A percentile compares a stretch with the other conserved stretches of the same genome.
Evolutionary conservation across 345 rosid genomes (phyloP).

Genomic region (Cochlearia excelsa): DNA sequence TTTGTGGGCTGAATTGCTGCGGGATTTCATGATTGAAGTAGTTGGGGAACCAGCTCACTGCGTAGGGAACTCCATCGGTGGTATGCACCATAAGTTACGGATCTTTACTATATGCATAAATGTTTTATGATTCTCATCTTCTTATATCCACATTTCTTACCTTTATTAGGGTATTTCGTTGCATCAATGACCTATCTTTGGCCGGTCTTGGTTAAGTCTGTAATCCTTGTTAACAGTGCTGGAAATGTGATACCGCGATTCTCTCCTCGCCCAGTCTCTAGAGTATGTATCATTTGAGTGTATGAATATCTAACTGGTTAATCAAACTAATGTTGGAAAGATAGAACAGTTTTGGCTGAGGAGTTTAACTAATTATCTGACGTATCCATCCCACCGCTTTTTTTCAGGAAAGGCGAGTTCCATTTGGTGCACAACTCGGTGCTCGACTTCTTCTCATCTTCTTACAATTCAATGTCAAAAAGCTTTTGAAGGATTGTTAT

Average conservation of each 20-base stretch:
- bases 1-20: constrained; percentile 79
- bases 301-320: constrained; percentile 1
- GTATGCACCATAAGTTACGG: constrained; percentile 39
- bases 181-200: constrained; percentile 60
- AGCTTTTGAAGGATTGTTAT: constrained; percentile 63
- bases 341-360: constrained; percentile 1
- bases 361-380: neutral
- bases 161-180: constrained; percentile 62
- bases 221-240: constrained; percentile 69
- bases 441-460: constrained; percentile 62
- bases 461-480: constrained; percentile 53
- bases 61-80: constrained; percentile 86
- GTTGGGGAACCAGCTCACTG: constrained; percentile 81
- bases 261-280: constrained; percentile 42
- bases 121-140: constrained; percentile 12
- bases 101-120: neutral
- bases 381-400: constrained; percentile 1
- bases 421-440: constrained; percentile 56
- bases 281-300: constrained; percentile 40
- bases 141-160: constrained; percentile 18
- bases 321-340: neutral
- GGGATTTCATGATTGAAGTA: constrained; percentile 74
- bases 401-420: constrained; percentile 59
- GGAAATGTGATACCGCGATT: constrained; percentile 67
- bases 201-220: constrained; percentile 68